These are phyloP conservation scores for Dactylella cylindrospora DNA, from an alignment of 2,329 filamentous ascomycete species.

Conservation along the genomic window DNA sequence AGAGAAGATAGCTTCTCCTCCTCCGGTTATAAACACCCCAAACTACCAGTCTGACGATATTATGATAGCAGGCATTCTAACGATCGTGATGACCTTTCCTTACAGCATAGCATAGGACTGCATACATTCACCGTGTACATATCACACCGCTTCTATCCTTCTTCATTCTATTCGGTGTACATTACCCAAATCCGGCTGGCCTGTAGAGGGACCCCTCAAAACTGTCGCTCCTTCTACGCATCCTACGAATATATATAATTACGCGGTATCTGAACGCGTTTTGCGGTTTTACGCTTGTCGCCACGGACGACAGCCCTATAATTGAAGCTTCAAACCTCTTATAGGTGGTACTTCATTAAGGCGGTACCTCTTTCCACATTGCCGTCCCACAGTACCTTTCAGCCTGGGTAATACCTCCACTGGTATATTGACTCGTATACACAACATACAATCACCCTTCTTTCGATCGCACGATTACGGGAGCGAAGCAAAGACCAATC, in stretches of 20 bases:
- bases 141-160: not conserved
- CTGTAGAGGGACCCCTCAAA: conserved; percentile 5
- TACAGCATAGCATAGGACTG: conserved; percentile 18
- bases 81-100: conserved; percentile 22
- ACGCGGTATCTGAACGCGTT: conserved; percentile 21
- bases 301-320: no score
- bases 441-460: not conserved
- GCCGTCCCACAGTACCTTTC: no score
- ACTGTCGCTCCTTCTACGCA: conserved; percentile 1
- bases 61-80: no score
- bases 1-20: no score
- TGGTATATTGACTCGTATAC: not conserved
- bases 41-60: conserved; percentile 25
- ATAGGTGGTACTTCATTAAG: no score
- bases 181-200: not conserved
- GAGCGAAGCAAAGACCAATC: not conserved
- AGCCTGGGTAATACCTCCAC: no score
- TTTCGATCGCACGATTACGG: not conserved
- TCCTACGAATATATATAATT: not conserved
- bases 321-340: no score
- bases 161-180: not conserved
- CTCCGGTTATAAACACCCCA: conserved; percentile 1
- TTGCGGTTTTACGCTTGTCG: no score
- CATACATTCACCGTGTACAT: conserved; percentile 15
- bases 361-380: no score